These are phyloP conservation scores for Orychophragmus violaceus DNA, from an alignment of 345 rosid species.

Conservation along the genomic window DNA sequence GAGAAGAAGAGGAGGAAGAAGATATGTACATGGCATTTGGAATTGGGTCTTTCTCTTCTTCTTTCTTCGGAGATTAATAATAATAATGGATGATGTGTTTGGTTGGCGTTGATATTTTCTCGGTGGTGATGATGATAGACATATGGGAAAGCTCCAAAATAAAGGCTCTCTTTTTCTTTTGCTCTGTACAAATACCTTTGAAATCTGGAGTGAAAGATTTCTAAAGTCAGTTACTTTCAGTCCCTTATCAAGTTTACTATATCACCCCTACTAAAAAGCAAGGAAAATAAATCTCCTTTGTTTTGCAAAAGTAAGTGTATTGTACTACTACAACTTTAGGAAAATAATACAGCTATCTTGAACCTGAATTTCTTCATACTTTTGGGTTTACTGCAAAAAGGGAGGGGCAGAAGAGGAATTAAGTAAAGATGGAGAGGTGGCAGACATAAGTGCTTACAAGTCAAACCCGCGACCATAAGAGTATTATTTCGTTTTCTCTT, in stretches of 20 bases:
- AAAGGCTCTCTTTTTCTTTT: neutral
- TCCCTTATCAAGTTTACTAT: neutral
- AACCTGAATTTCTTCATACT: neutral
- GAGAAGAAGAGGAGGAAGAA: slow-evolving; percentile 4
- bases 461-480: slow-evolving; percentile 11
- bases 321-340: neutral
- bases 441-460: slow-evolving; percentile 10
- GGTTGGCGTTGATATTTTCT: slow-evolving; percentile 5
- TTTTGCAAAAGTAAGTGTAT: neutral
- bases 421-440: neutral
- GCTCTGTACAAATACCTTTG: neutral
- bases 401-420: neutral
- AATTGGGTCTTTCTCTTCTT: slow-evolving; percentile 14
- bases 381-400: neutral
- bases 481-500: neutral
- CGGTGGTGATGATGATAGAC: neutral
- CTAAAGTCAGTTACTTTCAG: no score
- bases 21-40: slow-evolving; percentile 22
- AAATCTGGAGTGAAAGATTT: no score
- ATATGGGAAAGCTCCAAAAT: slow-evolving; percentile 28
- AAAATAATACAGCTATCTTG: neutral
- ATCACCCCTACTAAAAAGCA: neutral
- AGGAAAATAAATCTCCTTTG: neutral
- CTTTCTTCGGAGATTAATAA: neutral
- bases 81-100: slow-evolving; percentile 10